Conservation (phyloP, 192 early-diverging fungal genomes). For the Gonapodya prolifera region DNA sequence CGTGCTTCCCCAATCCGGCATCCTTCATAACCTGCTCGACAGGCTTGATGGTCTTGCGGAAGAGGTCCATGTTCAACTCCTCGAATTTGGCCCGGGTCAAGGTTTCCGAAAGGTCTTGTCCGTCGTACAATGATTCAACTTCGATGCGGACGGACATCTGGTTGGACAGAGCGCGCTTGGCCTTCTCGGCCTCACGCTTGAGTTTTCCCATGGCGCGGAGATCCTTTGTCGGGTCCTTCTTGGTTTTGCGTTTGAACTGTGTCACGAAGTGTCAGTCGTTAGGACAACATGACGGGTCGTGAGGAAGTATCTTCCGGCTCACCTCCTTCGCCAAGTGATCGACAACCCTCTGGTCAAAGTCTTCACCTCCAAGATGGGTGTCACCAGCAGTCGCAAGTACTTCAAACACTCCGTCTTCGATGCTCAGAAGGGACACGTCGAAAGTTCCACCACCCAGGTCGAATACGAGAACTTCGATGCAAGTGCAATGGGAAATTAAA, state of each 20-base stretch:
- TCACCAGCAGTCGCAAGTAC: slow-evolving; percentile 92
- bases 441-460: slow-evolving; percentile 98
- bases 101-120: slow-evolving; percentile 81
- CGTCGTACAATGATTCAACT: slow-evolving; percentile 82
- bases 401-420: slow-evolving; percentile 93
- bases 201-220: slow-evolving; percentile 86
- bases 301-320: too few relatives aligned
- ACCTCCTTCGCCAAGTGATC: too few relatives aligned
- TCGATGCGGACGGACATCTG: slow-evolving; percentile 86
- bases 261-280: slow-evolving; percentile 71
- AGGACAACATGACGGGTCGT: too few relatives aligned
- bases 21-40: slow-evolving; percentile 92
- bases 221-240: slow-evolving; percentile 69
- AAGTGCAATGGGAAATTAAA: not conserved
- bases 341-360: slow-evolving; percentile 93
- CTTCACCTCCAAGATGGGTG: slow-evolving; percentile 96
- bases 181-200: slow-evolving; percentile 90
- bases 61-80: slow-evolving; percentile 84
- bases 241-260: slow-evolving; percentile 82
- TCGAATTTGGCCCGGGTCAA: slow-evolving; percentile 95
- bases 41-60: slow-evolving; percentile 86
- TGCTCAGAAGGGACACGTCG: slow-evolving; percentile 93
- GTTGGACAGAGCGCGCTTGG: slow-evolving; percentile 91
- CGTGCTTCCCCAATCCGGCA: slow-evolving; percentile 65
- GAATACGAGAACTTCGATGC: slow-evolving; percentile 77